A percentile compares a stretch with the other conserved stretches of the same genome.
phyloP scores from a whole-genome alignment of 2,329 filamentous ascomycete genomes.

The Ceratocystis papillata region DNA sequence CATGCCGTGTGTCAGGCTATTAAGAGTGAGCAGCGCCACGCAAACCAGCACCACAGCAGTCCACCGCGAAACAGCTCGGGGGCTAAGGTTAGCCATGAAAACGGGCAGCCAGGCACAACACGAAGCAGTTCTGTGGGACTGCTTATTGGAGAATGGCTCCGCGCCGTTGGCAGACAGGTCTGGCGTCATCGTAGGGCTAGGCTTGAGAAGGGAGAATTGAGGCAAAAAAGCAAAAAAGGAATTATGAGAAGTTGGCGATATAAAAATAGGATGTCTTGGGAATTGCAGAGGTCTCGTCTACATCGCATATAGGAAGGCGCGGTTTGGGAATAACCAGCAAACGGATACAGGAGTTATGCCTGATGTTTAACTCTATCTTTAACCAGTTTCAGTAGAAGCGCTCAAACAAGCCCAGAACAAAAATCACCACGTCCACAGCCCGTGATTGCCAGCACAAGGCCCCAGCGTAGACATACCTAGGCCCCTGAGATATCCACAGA shows the following conservation, averaged over 20 bases:
- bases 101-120: not conserved
- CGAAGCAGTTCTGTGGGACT: not conserved
- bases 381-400: not conserved
- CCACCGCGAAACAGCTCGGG: conserved; percentile 13
- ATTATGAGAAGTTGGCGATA: not conserved
- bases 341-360: too few species aligned
- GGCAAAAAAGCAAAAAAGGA: not conserved
- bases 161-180: not conserved
- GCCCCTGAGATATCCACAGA: not conserved
- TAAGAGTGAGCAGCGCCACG: conserved; percentile 24
- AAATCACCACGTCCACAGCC: not conserved
- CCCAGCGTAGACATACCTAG: not conserved
- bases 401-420: not conserved
- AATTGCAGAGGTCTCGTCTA: not conserved
- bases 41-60: conserved; percentile 16
- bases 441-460: not conserved
- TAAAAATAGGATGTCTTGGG: not conserved
- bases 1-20: conserved; percentile 27
- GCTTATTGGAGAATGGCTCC: not conserved
- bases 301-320: not conserved
- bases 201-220: not conserved
- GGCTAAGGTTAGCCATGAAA: not conserved
- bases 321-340: too few species aligned
- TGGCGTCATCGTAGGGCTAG: not conserved
- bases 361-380: too few species aligned